These are phyloP conservation scores for Sodiomyces alkalinus DNA, from an alignment of 2,329 filamentous ascomycete species.

Conservation along the genomic window DNA sequence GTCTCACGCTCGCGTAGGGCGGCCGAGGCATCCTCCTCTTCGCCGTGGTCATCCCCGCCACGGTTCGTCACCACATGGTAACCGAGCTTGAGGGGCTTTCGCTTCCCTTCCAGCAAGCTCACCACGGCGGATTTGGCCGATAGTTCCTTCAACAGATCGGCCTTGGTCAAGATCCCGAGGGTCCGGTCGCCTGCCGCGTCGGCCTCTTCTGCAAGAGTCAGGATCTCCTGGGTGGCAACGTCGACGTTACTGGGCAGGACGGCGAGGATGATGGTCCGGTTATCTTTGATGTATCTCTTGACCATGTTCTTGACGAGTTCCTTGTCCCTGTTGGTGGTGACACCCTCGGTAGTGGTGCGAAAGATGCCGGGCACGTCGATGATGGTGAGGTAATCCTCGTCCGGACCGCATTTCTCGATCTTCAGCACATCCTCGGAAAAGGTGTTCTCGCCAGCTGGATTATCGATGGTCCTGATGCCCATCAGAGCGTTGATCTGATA, in stretches of 20 bases:
- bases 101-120: slow-evolving; percentile 7
- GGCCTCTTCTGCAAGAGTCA: slow-evolving; percentile 19
- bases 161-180: slow-evolving; percentile 29
- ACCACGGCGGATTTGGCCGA: slow-evolving; percentile 7
- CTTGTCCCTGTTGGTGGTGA: slow-evolving; percentile 6
- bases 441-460: neutral
- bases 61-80: slow-evolving; percentile 12
- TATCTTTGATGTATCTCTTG: slow-evolving; percentile 4
- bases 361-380: slow-evolving; percentile 11
- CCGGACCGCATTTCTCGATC: slow-evolving; percentile 9
- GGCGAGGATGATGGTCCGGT: slow-evolving; percentile 17
- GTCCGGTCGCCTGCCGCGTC: slow-evolving; percentile 22
- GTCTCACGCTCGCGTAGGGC: neutral
- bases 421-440: slow-evolving; percentile 10
- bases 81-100: slow-evolving; percentile 8
- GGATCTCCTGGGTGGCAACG: slow-evolving; percentile 27
- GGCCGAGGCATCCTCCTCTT: slow-evolving; percentile 1
- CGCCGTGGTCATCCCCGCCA: slow-evolving; percentile 9
- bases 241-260: slow-evolving; percentile 28
- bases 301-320: slow-evolving; percentile 7
- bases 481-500: slow-evolving; percentile 1
- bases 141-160: slow-evolving; percentile 17
- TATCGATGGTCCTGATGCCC: neutral
- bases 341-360: slow-evolving; percentile 5
- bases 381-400: slow-evolving; percentile 9